These are phyloP conservation scores for Sporisorium sorghi DNA, from an alignment of 1,284 basidiomycete species.

Conservation along the genomic window DNA sequence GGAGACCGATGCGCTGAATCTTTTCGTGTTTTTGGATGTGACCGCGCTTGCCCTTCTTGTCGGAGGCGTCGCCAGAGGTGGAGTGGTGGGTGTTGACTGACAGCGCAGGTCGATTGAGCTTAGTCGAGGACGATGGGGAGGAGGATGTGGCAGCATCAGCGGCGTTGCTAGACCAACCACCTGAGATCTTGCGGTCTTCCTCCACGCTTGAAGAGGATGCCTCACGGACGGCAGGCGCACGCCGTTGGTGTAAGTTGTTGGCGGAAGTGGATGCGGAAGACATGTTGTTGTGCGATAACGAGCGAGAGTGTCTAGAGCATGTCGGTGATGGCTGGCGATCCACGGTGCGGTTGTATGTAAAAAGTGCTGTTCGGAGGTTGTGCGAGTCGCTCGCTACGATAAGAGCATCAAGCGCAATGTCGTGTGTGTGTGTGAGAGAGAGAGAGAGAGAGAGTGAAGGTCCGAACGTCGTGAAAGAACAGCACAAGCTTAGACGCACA, in stretches of 20 bases:
- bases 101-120: constrained; percentile 6
- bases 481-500: background rate
- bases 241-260: constrained; percentile 27
- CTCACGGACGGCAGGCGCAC: constrained; percentile 33
- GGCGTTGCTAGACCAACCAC: constrained; percentile 16
- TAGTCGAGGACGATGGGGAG: background rate
- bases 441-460: too few relatives aligned
- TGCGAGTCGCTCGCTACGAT: background rate
- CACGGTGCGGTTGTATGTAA: too few relatives aligned
- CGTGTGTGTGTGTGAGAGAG: background rate
- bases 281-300: constrained; percentile 7
- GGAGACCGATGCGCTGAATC: constrained; percentile 46
- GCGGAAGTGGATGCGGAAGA: too few relatives aligned
- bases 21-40: constrained; percentile 47
- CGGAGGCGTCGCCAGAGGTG: background rate
- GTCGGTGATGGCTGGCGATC: constrained; percentile 3
- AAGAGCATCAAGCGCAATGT: background rate
- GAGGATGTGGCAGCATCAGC: constrained; percentile 5
- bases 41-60: constrained; percentile 26
- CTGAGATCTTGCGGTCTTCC: constrained; percentile 47
- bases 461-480: background rate
- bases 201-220: constrained; percentile 43
- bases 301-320: constrained; percentile 10
- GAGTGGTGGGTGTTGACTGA: constrained; percentile 14
- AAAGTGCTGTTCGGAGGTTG: background rate